Evolutionary conservation across 2,329 filamentous ascomycete species (phyloP).

Genomic region (Microascus cirrosus): DNA sequence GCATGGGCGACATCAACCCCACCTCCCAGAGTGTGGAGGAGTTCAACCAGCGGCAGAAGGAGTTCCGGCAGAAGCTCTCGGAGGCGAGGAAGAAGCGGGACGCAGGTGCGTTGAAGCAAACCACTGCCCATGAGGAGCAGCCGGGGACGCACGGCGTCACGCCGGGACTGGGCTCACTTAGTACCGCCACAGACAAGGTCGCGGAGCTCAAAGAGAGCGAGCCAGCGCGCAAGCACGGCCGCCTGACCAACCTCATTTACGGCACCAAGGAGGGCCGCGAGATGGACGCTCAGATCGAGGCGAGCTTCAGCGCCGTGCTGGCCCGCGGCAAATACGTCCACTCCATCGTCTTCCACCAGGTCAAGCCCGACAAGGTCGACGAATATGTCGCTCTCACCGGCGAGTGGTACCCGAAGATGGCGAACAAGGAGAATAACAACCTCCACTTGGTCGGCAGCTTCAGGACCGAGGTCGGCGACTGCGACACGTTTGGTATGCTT

Average conservation of each 20-base stretch:
- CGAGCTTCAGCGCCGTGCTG: constrained; percentile 89
- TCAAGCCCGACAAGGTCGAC: constrained; percentile 90
- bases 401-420: constrained; percentile 86
- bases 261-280: constrained; percentile 92
- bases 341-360: constrained; percentile 91
- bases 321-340: constrained; percentile 97
- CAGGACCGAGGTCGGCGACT: constrained; percentile 95
- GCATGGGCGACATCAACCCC: constrained; percentile 70
- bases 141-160: constrained; percentile 10
- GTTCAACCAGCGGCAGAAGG: constrained; percentile 76
- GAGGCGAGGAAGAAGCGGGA: constrained; percentile 70
- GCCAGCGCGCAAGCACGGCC: constrained; percentile 54
- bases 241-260: constrained; percentile 83
- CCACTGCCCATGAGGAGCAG: constrained; percentile 20
- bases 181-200: constrained; percentile 26
- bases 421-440: constrained; percentile 74
- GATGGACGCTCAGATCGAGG: constrained; percentile 90
- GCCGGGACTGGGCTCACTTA: constrained; percentile 50
- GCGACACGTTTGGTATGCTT: constrained; percentile 80
- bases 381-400: constrained; percentile 89
- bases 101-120: constrained; percentile 58
- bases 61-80: constrained; percentile 74
- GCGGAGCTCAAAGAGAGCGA: constrained; percentile 25
- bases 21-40: constrained; percentile 53
- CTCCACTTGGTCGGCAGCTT: constrained; percentile 96